These are phyloP conservation scores for Bipolaris bicolor DNA, from an alignment of 2,329 filamentous ascomycete species.

Conservation along the genomic window DNA sequence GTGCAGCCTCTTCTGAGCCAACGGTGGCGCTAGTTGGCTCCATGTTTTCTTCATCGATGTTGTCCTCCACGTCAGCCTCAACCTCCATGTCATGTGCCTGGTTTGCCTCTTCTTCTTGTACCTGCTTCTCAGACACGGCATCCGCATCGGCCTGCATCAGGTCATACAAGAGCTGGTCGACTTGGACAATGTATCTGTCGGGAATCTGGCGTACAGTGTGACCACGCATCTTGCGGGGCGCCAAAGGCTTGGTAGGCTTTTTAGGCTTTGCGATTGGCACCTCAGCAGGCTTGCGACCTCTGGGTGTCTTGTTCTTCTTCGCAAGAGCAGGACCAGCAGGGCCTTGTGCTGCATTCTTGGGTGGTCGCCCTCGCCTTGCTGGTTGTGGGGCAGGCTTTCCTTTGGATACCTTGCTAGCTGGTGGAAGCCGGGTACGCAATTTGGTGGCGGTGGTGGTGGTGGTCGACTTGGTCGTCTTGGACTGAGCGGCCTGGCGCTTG, in stretches of 20 bases:
- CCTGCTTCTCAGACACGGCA: background rate
- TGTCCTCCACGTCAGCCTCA: background rate
- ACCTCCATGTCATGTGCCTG: background rate
- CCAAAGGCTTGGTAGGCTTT: conserved; percentile 11
- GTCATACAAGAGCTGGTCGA: conserved; percentile 9
- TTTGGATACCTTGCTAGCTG: conserved; percentile 18
- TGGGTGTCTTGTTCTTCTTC: conserved; percentile 16
- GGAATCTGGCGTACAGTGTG: conserved; percentile 36
- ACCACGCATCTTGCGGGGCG: conserved; percentile 36
- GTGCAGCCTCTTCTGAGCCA: background rate
- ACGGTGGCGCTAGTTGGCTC: background rate
- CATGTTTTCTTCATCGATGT: background rate
- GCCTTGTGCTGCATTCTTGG: conserved; percentile 16
- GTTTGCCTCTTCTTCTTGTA: background rate
- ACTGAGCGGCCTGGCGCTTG: conserved; percentile 23
- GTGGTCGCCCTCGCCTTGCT: conserved; percentile 27
- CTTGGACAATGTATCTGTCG: conserved; percentile 24
- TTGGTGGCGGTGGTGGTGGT: conserved; percentile 9
- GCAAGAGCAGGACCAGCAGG: background rate
- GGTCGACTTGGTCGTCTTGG: conserved; percentile 8
- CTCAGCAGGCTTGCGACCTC: conserved; percentile 18
- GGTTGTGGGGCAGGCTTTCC: conserved; percentile 10
- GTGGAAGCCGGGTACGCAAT: conserved; percentile 26
- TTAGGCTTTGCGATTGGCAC: conserved; percentile 12
- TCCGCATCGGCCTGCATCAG: conserved; percentile 4